Base-by-base conservation (phyloP, 768 basidiomycete species). In the Amanita pallidorosea region DNA sequence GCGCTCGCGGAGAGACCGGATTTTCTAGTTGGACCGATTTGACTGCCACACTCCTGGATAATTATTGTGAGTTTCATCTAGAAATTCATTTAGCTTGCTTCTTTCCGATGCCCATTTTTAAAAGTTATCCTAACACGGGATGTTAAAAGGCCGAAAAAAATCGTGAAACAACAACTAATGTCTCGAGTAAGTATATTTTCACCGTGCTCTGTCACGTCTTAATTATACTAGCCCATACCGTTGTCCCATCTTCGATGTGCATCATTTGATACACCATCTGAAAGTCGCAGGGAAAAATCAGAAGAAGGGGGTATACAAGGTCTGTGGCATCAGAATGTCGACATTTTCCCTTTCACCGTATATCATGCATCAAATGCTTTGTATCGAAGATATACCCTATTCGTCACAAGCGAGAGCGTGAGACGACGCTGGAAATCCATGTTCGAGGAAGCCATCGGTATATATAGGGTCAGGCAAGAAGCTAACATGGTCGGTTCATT, bases 211-310 rank as follows among this genome's bases (percentile, higher is more conserved):
- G 12, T 5, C 6, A 47, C 2, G 31, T 15, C 5, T 34, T 47
- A n/a, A 36, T 27, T 17, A n/a, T 22, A 40, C 45, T 5, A 91
- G 89, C 89, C 89, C 25, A 76, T 92, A 49, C 84, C 88, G 3
- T 66, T 92, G 2, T 82, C 85, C 34, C 90, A 82, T 55, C 74
- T 92, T n/a, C 79, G 78, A 15, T 70, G 90, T 7, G 87, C 76
- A 25, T 66, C 74, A 13, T 92, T 91, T 60, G 69, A 73, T 17
- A 70, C 61, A 1, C 68, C 76, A 5, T 67, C 79, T 4, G 89
- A 88, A 56, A 70, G 65, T 44, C 77, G 86, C 31, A 81, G 76
- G 59, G 85, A 83, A 54, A 75, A 74, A 40, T 57, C 69, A 13
- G 81, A 85, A 45, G 81, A 79, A 44, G 75, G 77, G 34, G 61